Percentiles rank a stretch among this genome's conserved stretches.
Evolutionary conservation across 208 protist species (phyloP).

Genomic region (Porcisia hertigi): DNA sequence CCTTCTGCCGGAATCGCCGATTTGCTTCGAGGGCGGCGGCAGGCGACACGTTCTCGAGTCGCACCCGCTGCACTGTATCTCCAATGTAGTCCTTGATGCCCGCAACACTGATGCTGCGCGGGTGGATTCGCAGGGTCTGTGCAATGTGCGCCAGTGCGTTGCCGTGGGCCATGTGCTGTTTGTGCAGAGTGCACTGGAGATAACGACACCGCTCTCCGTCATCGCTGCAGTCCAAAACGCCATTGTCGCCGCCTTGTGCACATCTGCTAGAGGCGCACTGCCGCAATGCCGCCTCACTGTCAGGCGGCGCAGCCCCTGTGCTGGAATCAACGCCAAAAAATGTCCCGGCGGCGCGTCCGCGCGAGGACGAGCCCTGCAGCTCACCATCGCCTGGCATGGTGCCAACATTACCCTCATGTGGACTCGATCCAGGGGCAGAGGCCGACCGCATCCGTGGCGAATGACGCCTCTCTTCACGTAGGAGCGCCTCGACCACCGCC

Average conservation of each 20-base stretch:
- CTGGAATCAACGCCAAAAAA: not conserved
- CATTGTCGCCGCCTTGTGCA: not conserved
- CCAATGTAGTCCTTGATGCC: slow-evolving; percentile 91
- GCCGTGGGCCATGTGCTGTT: slow-evolving; percentile 81
- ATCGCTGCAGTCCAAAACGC: not conserved
- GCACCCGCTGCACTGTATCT: slow-evolving; percentile 83
- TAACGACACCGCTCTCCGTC: slow-evolving; percentile 18
- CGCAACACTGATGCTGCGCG: slow-evolving; percentile 69
- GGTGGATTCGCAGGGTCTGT: slow-evolving; percentile 78
- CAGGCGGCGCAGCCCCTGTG: not conserved
- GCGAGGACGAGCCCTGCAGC: not conserved
- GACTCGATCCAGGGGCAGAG: not conserved
- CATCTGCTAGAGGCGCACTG: not conserved
- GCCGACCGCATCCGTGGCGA: not conserved
- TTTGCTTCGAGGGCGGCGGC: slow-evolving; percentile 63
- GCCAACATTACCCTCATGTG: not conserved
- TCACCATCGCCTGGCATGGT: not conserved
- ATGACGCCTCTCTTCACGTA: not conserved
- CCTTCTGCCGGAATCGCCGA: slow-evolving; percentile 40
- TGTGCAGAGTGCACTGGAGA: slow-evolving; percentile 80
- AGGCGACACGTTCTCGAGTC: slow-evolving; percentile 71
- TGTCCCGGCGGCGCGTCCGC: not conserved
- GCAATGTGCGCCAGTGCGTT: slow-evolving; percentile 62
- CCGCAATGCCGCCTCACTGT: not conserved
- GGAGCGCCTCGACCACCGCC: slow-evolving; percentile 6